A percentile compares a stretch with the other conserved stretches of the same genome.
Conservation (phyloP, 768 basidiomycete species). For the Boletus sp. region DNA sequence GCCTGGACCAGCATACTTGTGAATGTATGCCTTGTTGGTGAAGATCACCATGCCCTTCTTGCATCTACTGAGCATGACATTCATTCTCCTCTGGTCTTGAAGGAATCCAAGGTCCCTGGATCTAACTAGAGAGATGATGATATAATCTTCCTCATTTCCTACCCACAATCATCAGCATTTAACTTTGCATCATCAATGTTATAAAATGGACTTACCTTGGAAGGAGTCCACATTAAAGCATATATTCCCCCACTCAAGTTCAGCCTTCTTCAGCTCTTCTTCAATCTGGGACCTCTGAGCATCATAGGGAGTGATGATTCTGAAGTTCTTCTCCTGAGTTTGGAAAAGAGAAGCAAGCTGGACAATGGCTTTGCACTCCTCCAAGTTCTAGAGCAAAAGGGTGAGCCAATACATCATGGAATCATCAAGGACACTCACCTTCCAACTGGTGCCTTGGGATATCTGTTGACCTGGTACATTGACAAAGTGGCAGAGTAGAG, state of each 20-base stretch:
- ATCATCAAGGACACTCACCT: slow-evolving; percentile 25
- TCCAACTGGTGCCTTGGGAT: slow-evolving; percentile 36
- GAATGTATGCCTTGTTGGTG: slow-evolving; percentile 58
- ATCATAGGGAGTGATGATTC: slow-evolving; percentile 82
- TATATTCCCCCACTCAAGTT: slow-evolving; percentile 60
- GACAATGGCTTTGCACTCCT: slow-evolving; percentile 55
- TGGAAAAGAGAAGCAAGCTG: slow-evolving; percentile 57
- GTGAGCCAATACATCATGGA: background rate
- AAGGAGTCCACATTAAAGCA: slow-evolving; percentile 79
- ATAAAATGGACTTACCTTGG: slow-evolving; percentile 51
- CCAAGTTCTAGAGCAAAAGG: slow-evolving; percentile 47
- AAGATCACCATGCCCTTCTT: slow-evolving; percentile 76
- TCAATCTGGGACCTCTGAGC: slow-evolving; percentile 64
- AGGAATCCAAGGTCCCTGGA: slow-evolving; percentile 67
- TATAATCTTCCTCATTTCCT: slow-evolving; percentile 84
- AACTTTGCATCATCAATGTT: background rate
- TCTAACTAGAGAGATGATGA: slow-evolving; percentile 70
- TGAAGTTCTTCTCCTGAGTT: slow-evolving; percentile 44
- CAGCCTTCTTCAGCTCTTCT: slow-evolving; percentile 43
- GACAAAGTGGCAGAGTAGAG: slow-evolving; percentile 61
- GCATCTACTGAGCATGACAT: slow-evolving; percentile 87
- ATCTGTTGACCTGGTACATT: slow-evolving; percentile 47
- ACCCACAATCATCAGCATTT: background rate
- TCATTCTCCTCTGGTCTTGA: slow-evolving; percentile 59
- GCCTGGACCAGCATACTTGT: slow-evolving; percentile 48